A percentile compares a stretch with the other conserved stretches of the same genome.
Evolutionary conservation across 192 early-diverging fungal species (phyloP).

Genomic region (Neocallimastix lanati): DNA sequence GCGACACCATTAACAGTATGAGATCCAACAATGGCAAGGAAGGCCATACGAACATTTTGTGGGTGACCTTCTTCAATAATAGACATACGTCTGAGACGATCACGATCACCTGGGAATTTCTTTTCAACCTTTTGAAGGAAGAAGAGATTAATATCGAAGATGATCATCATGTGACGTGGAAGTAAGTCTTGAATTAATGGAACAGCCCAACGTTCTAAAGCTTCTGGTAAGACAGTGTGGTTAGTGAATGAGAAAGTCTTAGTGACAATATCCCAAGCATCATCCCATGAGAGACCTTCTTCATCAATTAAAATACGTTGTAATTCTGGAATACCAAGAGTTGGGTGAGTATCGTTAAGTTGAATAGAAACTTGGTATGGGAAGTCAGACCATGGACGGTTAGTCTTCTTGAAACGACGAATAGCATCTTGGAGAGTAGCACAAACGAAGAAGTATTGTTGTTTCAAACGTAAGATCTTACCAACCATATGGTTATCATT

Average conservation of each 20-base stretch:
- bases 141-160: constrained; percentile 97
- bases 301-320: constrained; percentile 84
- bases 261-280: constrained; percentile 73
- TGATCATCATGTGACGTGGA: constrained; percentile 94
- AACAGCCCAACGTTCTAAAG: constrained; percentile 93
- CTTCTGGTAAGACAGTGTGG: constrained; percentile 96
- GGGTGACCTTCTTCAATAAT: constrained; percentile 87
- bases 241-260: constrained; percentile 94
- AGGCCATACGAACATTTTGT: constrained; percentile 96
- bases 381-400: constrained; percentile 69
- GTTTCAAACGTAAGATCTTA: constrained; percentile 89
- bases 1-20: constrained; percentile 96
- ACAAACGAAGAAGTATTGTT: constrained; percentile 93
- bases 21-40: constrained; percentile 78
- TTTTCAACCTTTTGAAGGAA: constrained; percentile 89
- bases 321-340: constrained; percentile 81
- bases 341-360: constrained; percentile 93
- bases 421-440: constrained; percentile 66
- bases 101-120: constrained; percentile 69
- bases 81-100: constrained; percentile 64
- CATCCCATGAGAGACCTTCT: constrained; percentile 80
- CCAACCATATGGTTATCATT: constrained; percentile 97
- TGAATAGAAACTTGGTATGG: constrained; percentile 87
- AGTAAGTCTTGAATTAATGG: constrained; percentile 81
- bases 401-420: constrained; percentile 81